Percentiles rank a stretch among this genome's conserved stretches.
Conservation (phyloP, 306 rosid genomes). For the Arachis stenosperma region DNA sequence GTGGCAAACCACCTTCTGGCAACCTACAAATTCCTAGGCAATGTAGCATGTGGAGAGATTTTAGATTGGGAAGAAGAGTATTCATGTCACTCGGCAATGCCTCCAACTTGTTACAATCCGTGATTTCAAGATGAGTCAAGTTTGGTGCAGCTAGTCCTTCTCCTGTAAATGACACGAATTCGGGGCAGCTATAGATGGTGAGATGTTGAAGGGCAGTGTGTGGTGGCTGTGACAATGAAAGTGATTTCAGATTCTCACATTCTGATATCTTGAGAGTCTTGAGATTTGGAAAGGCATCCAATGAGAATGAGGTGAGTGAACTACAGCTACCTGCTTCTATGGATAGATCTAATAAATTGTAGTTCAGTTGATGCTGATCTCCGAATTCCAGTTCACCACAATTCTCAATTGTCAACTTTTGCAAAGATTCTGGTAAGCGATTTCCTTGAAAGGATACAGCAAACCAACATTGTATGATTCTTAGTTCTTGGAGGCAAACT, state of each 20-base stretch:
- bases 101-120: neutral
- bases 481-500: neutral
- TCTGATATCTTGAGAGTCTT: fast-evolving
- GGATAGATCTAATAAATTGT: neutral
- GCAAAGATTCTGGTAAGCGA: neutral
- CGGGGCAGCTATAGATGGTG: neutral
- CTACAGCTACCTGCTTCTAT: neutral
- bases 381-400: conserved; percentile 1
- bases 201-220: neutral
- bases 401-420: neutral
- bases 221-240: neutral
- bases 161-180: neutral
- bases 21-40: neutral
- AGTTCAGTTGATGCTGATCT: neutral
- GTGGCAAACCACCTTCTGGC: neutral
- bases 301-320: neutral
- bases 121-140: neutral
- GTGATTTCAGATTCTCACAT: neutral
- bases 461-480: neutral
- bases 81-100: too few relatives aligned
- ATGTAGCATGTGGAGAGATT: fast-evolving
- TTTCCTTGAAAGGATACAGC: neutral
- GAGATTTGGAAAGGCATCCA: neutral
- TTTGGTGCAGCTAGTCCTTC: conserved; percentile 3
- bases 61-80: neutral